phyloP scores from a whole-genome alignment of 345 rosid species.

The Turnera subulata region DNA sequence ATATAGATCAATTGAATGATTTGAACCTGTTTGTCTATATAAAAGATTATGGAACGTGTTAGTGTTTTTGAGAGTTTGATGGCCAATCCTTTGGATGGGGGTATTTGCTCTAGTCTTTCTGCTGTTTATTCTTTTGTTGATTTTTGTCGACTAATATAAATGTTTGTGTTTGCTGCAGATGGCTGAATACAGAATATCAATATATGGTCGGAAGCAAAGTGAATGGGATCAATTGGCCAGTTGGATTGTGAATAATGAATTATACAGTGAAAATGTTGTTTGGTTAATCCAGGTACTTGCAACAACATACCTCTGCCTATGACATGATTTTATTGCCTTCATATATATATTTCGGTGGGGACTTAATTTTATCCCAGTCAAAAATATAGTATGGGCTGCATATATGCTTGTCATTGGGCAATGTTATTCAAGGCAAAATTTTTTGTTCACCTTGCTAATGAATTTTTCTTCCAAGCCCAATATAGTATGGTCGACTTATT shows the following conservation, averaged over 20 bases:
- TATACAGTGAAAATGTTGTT: slow-evolving; percentile 94
- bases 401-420: neutral
- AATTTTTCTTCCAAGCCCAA: too few species aligned
- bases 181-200: slow-evolving; percentile 98
- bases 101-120: too few species aligned
- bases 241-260: slow-evolving; percentile 98
- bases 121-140: too few species aligned
- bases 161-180: slow-evolving; percentile 48
- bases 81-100: too few species aligned
- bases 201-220: slow-evolving; percentile 96
- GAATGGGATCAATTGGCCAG: slow-evolving; percentile 99
- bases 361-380: too few species aligned
- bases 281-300: slow-evolving; percentile 95
- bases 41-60: too few species aligned
- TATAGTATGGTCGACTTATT: too few species aligned
- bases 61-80: too few species aligned
- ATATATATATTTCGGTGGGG: neutral
- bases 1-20: too few species aligned
- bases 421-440: neutral
- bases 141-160: neutral
- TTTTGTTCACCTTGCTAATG: too few species aligned
- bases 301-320: neutral
- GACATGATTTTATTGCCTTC: neutral
- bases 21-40: too few species aligned
- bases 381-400: too few species aligned